phyloP scores from a whole-genome alignment of 2,329 filamentous ascomycete species.

The Apiospora pterosperma region DNA sequence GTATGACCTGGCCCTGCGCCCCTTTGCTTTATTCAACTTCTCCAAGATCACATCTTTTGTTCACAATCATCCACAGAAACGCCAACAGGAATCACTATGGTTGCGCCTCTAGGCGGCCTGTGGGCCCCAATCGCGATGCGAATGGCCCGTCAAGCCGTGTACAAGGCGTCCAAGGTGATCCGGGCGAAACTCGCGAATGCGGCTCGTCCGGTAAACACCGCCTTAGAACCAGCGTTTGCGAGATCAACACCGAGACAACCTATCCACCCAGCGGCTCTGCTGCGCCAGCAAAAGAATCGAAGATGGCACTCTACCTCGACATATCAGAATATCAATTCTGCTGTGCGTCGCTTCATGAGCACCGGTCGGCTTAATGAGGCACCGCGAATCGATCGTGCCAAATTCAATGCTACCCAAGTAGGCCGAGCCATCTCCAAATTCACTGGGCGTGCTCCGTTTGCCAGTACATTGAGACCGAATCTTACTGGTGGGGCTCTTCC shows the following conservation, averaged over 20 bases:
- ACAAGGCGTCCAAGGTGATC: slow-evolving; percentile 48
- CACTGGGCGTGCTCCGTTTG: slow-evolving; percentile 78
- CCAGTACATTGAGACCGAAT: slow-evolving; percentile 84
- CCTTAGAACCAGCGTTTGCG: slow-evolving; percentile 44
- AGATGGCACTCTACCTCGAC: slow-evolving; percentile 47
- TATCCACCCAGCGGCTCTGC: slow-evolving; percentile 47
- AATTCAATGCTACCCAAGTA: slow-evolving; percentile 46
- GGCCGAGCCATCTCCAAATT: slow-evolving; percentile 55
- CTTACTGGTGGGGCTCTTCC: slow-evolving; percentile 83
- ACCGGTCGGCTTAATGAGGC: slow-evolving; percentile 29
- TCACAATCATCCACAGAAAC: not conserved
- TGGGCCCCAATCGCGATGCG: slow-evolving; percentile 55
- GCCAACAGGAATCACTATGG: slow-evolving; percentile 41
- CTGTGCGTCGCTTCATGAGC: slow-evolving; percentile 50
- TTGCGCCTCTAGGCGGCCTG: slow-evolving; percentile 49
- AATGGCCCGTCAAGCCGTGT: slow-evolving; percentile 49
- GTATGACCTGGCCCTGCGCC: not conserved
- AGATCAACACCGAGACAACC: slow-evolving; percentile 45
- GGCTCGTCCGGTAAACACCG: slow-evolving; percentile 40
- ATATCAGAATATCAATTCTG: slow-evolving; percentile 39
- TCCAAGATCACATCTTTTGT: not conserved
- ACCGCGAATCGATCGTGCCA: slow-evolving; percentile 43
- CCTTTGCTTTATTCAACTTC: not conserved
- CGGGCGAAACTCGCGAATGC: slow-evolving; percentile 46
- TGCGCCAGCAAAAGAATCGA: slow-evolving; percentile 47